Conservation (phyloP, 2,329 filamentous ascomycete species). For the Coccinonectria pachysandricola region DNA sequence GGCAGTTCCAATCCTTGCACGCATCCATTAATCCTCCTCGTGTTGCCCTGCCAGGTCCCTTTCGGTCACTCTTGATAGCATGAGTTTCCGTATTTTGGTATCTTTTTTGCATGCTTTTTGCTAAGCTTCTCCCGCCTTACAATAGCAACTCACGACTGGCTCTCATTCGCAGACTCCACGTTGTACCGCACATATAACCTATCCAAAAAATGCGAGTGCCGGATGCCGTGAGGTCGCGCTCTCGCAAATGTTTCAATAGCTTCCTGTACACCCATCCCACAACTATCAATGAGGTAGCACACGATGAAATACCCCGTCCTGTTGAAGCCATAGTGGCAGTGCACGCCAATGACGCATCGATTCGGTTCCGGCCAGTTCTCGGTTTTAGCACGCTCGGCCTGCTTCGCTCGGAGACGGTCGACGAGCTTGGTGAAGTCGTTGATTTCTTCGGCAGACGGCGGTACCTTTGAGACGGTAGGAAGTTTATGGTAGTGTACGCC, state of each 20-base stretch:
- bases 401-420: slow-evolving; percentile 48
- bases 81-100: too few species aligned
- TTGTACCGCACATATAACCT: slow-evolving; percentile 69
- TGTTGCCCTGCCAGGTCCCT: too few species aligned
- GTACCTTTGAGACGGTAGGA: slow-evolving; percentile 84
- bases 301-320: slow-evolving; percentile 85
- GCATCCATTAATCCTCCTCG: too few species aligned
- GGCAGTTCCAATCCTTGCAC: too few species aligned
- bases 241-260: slow-evolving; percentile 70
- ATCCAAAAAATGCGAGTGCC: slow-evolving; percentile 82
- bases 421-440: slow-evolving; percentile 44
- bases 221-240: slow-evolving; percentile 70
- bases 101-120: too few species aligned
- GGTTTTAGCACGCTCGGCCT: slow-evolving; percentile 26
- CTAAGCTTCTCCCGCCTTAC: too few species aligned
- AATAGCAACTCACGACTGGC: slow-evolving; percentile 1
- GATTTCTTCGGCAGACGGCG: slow-evolving; percentile 51
- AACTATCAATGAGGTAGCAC: slow-evolving; percentile 78
- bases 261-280: slow-evolving; percentile 59
- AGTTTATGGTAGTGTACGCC: slow-evolving; percentile 75
- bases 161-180: too few species aligned
- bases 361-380: slow-evolving; percentile 31
- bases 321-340: slow-evolving; percentile 96
- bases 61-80: too few species aligned
- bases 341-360: slow-evolving; percentile 59